phyloP scores from a whole-genome alignment of 1,284 basidiomycete species.

The Naganishia sp. region DNA sequence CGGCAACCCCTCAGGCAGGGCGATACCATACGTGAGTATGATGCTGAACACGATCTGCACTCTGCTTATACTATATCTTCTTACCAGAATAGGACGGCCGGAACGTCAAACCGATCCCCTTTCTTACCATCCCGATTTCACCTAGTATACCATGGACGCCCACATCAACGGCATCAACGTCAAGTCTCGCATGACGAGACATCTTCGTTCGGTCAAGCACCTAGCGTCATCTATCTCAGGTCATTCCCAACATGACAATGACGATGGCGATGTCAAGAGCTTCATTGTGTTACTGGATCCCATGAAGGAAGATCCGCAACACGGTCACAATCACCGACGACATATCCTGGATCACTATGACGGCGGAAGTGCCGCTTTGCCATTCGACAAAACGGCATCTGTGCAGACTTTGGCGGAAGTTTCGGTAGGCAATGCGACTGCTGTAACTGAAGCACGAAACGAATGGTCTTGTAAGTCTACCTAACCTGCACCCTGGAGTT shows the following conservation, averaged over 20 bases:
- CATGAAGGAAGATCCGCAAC: not conserved
- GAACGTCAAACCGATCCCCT: not conserved
- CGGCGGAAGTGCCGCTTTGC: not conserved
- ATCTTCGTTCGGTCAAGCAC: slow-evolving; percentile 9
- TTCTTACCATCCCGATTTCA: not conserved
- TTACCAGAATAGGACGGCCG: not conserved
- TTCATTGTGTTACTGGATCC: slow-evolving; percentile 8
- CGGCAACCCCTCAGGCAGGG: no score
- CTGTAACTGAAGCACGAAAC: slow-evolving; percentile 2
- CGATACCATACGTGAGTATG: no score
- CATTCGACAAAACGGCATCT: not conserved
- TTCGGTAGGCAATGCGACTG: not conserved
- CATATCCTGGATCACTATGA: slow-evolving; percentile 11
- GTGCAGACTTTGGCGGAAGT: not conserved
- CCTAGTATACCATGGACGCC: not conserved
- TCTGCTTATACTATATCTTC: no score
- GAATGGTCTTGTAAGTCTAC: slow-evolving; percentile 24
- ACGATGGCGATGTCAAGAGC: not conserved
- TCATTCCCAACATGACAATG: not conserved
- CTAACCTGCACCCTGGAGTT: no score
- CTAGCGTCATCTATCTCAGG: not conserved
- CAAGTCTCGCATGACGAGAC: slow-evolving; percentile 17
- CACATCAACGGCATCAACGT: slow-evolving; percentile 3
- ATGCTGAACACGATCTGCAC: no score
- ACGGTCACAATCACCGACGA: not conserved